Evolutionary conservation across 768 basidiomycete species (phyloP).

Genomic region (Mycena albidolilacea): DNA sequence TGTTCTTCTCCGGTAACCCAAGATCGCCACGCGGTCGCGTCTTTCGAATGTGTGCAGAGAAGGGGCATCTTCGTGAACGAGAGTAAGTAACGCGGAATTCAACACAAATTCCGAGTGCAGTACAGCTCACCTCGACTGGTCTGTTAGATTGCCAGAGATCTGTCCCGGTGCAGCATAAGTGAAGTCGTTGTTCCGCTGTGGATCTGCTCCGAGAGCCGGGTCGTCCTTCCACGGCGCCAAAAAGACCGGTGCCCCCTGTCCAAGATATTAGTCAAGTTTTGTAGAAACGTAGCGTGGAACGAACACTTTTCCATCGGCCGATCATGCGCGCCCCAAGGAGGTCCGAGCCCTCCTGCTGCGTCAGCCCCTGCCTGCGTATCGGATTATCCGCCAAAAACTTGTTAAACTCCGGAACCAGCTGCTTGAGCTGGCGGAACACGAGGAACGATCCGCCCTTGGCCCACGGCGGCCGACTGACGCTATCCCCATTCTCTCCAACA

Average conservation of each 20-base stretch:
- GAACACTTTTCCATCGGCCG: conserved; percentile 51
- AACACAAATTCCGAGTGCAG: not conserved
- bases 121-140: conserved; percentile 28
- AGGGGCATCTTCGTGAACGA: conserved; percentile 21
- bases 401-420: conserved; percentile 51
- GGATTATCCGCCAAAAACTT: conserved; percentile 41
- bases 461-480: conserved; percentile 39
- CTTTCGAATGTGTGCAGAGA: conserved; percentile 39
- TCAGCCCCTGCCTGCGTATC: conserved; percentile 35
- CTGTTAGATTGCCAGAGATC: not conserved
- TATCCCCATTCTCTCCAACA: conserved; percentile 46
- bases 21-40: conserved; percentile 46
- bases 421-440: conserved; percentile 52
- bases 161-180: conserved; percentile 23
- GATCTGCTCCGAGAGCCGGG: conserved; percentile 30
- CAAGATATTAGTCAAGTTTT: conserved; percentile 36
- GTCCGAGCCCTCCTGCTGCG: conserved; percentile 42
- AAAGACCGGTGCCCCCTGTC: conserved; percentile 40
- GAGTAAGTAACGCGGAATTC: not conserved
- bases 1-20: conserved; percentile 33
- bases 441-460: conserved; percentile 51
- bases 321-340: conserved; percentile 51
- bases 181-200: conserved; percentile 32
- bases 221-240: conserved; percentile 37
- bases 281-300: not conserved